These are phyloP conservation scores for Echinochloa phyllopogon DNA, from an alignment of 176 grass and related monocot genomes.

Conservation along the genomic window DNA sequence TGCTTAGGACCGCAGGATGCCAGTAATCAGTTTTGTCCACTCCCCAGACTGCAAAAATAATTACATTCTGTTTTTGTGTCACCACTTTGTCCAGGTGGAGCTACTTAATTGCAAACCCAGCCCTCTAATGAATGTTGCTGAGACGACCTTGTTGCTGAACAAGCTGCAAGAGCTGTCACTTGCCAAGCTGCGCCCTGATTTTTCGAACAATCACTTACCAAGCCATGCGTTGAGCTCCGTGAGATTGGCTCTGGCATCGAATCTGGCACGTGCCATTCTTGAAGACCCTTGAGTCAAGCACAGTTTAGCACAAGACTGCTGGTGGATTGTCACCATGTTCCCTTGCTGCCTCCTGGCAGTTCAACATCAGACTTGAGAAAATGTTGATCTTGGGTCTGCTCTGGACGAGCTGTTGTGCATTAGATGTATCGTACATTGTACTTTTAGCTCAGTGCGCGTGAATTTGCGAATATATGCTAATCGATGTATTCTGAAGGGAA, in stretches of 20 bases:
- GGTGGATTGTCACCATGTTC: neutral
- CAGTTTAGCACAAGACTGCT: neutral
- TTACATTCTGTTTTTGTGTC: neutral
- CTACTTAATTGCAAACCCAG: slow-evolving; percentile 71
- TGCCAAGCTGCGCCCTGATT: slow-evolving; percentile 75
- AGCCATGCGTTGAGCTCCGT: slow-evolving; percentile 62
- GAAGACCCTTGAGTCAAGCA: slow-evolving; percentile 64
- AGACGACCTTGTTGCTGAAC: slow-evolving; percentile 82
- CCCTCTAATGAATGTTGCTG: slow-evolving; percentile 68
- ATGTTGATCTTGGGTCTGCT: neutral
- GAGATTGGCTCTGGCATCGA: slow-evolving; percentile 77
- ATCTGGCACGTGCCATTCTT: slow-evolving; percentile 75
- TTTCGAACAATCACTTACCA: slow-evolving; percentile 59
- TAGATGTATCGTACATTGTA: slow-evolving; percentile 29
- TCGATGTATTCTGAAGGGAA: neutral
- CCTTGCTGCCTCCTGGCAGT: neutral
- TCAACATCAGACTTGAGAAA: slow-evolving; percentile 13
- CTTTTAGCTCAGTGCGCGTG: slow-evolving; percentile 8
- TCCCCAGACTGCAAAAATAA: neutral
- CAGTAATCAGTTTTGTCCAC: neutral
- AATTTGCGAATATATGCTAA: neutral
- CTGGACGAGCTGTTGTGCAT: neutral
- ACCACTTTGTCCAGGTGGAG: slow-evolving; percentile 55
- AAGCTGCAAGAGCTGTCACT: slow-evolving; percentile 90
- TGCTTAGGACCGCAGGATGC: slow-evolving; percentile 30